Conservation (phyloP, 208 protist genomes). For the Crithidia thermophila region DNA sequence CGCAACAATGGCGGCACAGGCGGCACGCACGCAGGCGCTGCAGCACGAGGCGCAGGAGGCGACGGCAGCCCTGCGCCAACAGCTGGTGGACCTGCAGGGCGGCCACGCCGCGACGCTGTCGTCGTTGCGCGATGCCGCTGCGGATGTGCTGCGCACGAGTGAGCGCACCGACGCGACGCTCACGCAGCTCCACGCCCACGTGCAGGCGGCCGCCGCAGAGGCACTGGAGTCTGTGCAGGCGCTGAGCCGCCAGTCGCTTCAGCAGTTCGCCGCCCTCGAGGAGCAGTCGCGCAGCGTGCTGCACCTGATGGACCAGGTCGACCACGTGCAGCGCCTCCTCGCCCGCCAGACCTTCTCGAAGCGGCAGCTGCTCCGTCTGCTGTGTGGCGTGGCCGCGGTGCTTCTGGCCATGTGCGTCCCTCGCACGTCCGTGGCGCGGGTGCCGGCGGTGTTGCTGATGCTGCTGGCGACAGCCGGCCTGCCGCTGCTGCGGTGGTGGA, state of each 20-base stretch:
- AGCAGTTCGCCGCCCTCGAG: constrained; percentile 52
- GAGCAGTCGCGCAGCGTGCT: constrained; percentile 49
- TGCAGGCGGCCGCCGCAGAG: constrained; percentile 32
- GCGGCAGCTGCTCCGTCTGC: constrained; percentile 23
- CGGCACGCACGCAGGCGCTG: constrained; percentile 24
- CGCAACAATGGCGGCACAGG: constrained; percentile 26
- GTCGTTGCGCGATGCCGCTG: constrained; percentile 21
- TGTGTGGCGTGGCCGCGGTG: constrained; percentile 24
- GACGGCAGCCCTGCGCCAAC: constrained; percentile 34
- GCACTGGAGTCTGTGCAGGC: constrained; percentile 37
- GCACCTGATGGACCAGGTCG: constrained; percentile 52
- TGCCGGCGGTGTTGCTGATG: constrained; percentile 52
- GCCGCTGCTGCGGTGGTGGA: constrained; percentile 37
- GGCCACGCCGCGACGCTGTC: constrained; percentile 45
- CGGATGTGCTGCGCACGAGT: constrained; percentile 29
- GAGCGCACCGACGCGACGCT: constrained; percentile 30
- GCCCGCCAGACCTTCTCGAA: constrained; percentile 34
- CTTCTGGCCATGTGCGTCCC: constrained; percentile 42
- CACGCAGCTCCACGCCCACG: constrained; percentile 22
- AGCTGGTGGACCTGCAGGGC: constrained; percentile 40
- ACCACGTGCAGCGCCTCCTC: constrained; percentile 47
- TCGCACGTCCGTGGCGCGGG: constrained; percentile 53
- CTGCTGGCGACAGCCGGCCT: constrained; percentile 28
- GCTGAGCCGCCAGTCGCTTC: constrained; percentile 33
- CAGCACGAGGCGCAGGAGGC: constrained; percentile 42